Percentiles rank a stretch among this genome's conserved stretches.
phyloP scores from a whole-genome alignment of 345 rosid species.

The Ceriops tagal region DNA sequence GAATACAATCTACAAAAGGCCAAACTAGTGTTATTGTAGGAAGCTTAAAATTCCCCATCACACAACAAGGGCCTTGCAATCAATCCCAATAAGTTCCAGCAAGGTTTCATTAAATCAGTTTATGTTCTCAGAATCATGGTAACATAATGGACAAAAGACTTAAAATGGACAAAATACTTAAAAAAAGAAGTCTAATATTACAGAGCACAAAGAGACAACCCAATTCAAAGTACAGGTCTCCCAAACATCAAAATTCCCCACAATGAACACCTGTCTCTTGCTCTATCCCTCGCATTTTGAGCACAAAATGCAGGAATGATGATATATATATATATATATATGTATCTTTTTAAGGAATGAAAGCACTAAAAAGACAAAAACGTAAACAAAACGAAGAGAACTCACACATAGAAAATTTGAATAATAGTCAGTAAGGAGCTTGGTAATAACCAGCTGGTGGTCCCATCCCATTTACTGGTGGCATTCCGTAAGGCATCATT shows the following conservation, averaged over 20 bases:
- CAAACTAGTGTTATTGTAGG: no score
- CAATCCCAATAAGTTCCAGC: background rate
- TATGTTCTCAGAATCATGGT: background rate
- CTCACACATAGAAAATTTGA: conserved; percentile 21
- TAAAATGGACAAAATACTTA: background rate
- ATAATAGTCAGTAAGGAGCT: conserved; percentile 32
- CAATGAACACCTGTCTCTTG: conserved; percentile 15
- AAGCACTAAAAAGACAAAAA: conserved; percentile 17
- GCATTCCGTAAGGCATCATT: conserved; percentile 57
- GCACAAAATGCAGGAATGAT: conserved; percentile 27
- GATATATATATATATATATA: conserved; percentile 20
- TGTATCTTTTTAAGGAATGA: conserved; percentile 16
- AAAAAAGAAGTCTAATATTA: conserved; percentile 29
- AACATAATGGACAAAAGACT: conserved; percentile 7
- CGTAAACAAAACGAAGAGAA: conserved; percentile 26
- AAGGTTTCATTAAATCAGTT: background rate
- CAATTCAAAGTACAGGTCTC: conserved; percentile 23
- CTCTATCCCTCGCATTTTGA: conserved; percentile 17
- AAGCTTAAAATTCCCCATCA: background rate
- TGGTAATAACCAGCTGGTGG: conserved; percentile 48
- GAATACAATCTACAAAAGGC: background rate
- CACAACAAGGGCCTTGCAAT: background rate
- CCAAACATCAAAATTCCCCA: conserved; percentile 32
- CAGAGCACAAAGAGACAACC: conserved; percentile 38
- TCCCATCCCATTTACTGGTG: conserved; percentile 49